Conservation (phyloP, 805 yeast genomes). For the Nakazawaea ernobii region DNA sequence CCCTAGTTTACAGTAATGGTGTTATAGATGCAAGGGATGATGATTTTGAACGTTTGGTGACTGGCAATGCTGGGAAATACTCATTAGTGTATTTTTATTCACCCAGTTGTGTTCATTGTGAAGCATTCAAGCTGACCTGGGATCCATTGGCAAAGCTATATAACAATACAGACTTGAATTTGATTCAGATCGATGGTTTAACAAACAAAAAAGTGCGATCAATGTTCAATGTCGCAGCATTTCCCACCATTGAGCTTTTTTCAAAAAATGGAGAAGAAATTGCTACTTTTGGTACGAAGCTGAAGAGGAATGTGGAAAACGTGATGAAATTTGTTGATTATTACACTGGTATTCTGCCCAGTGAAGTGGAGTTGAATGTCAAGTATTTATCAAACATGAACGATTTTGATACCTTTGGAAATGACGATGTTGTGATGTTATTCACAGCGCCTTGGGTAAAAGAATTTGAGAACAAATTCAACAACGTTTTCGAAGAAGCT, state of each 20-base stretch:
- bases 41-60: conserved; percentile 18
- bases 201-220: conserved; percentile 28
- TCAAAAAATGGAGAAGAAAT: conserved; percentile 32
- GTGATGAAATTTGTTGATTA: conserved; percentile 26
- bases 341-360: conserved; percentile 28
- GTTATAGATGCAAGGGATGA: conserved; percentile 18
- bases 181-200: conserved; percentile 30
- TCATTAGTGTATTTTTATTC: conserved; percentile 44
- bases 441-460: conserved; percentile 33
- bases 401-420: conserved; percentile 13
- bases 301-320: conserved; percentile 26
- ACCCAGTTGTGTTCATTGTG: conserved; percentile 40
- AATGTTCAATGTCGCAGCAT: conserved; percentile 35
- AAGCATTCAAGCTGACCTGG: conserved; percentile 38
- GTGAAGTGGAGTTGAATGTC: conserved; percentile 22
- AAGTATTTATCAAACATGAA: conserved; percentile 7
- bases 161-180: conserved; percentile 28
- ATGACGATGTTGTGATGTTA: conserved; percentile 22
- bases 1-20: conserved; percentile 1
- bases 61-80: conserved; percentile 22
- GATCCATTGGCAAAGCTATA: conserved; percentile 38
- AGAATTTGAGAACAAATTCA: conserved; percentile 25
- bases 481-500: conserved; percentile 25
- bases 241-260: conserved; percentile 41
- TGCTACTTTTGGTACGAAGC: conserved; percentile 25